Evolutionary conservation across 257 asterid species (phyloP), one percentile per base, ranked within the genome.

Genomic region (Haberlea rhodopensis): DNA sequence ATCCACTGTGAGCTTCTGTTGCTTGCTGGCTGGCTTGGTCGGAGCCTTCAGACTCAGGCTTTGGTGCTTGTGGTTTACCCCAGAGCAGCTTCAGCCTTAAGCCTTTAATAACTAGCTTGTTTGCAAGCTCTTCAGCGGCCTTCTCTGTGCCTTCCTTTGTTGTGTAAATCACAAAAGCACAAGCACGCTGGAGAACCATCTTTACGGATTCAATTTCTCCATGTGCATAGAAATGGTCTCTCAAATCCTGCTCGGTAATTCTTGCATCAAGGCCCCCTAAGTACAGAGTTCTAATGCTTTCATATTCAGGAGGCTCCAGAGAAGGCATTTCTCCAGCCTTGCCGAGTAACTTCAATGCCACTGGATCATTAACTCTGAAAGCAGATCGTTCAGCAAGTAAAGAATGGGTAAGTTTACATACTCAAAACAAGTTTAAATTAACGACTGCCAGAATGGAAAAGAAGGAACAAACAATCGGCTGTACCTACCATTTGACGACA

Each of bases 241-340:
- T 81, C 24, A 94, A 71, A 70, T 94, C 99, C 71, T 94, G 97
- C 76, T 90, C 99, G 0, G 73, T 80, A 53, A 94, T 67, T 68
- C 96, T 85, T 18, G 91, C 95, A 73, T 90, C 99, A 57, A 94
- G 85, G 57, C 99, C 96, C 53, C 99, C 99, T 6, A 94, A 78
- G 29, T 94, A 90, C 6, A 94, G 95, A 75, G 99, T 88, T 79
- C 95, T 85, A 62, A 94, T 90, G 84, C 83, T 83, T 79, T 86
- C 95, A 19, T 94, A 97, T 2, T 94, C 95, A 4, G 99, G 97
- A 51, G 97, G 96, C 78, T 90, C 97, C 65, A 94, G 70, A 20
- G 97, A 81, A 67, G 99, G 99, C 99, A 90, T 94, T 76, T 94
- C 99, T 60, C 97, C 99, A 18, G 99, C 99, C 81, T 88, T 90